Evolutionary conservation across 2,329 filamentous ascomycete genomes (phyloP), one percentile per base, ranked within the genome.

Genomic region (Orbilia ellipsospora): DNA sequence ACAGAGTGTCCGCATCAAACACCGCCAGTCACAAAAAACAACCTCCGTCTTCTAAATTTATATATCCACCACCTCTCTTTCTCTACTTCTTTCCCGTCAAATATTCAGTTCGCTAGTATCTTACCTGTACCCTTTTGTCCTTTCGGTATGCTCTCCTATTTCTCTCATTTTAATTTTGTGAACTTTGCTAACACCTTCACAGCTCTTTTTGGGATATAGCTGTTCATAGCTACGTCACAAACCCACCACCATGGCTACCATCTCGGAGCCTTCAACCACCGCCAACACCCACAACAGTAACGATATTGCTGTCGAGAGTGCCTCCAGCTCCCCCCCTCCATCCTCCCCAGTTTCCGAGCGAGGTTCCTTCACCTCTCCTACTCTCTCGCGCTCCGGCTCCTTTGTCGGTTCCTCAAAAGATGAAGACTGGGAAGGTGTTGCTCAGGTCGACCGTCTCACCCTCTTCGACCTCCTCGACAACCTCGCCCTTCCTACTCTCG

Each of bases 381-480:
- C 70, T 6, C 50, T 63, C 31, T 74, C 70, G 20, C 70, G 70
- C 20, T 74, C 70, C 20, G 70, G 70, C 40, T 74, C 70, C 6
- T 74, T 74, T 44, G 63, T 74, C 23, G 63, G 70, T 8, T 74
- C 70, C 15, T 68, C 63, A n/a, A 74, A 50, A 42, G 70, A 74
- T 60, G 70, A 74, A 28, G 70, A 74, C 44, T 74, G 70, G 70
- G 70, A 74, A 44, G 63, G 70, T 40, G 70, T 57, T 10, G 70
- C 94, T 8, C 94, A 94, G 0, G 85, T 97, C 23, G 95, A 99
- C 82, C 91, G 93, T 61, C 85, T 99, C 64, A 94, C 92, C 45
- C 89, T 98, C 70, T 93, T 99, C 80, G 95, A 99, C 81, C 87
- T 99, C 57, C 88, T 99, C 78, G 94, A 97, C 83, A 98, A 97